Conservation (phyloP, 139 green algal species). For the Haematococcus lacustris region DNA sequence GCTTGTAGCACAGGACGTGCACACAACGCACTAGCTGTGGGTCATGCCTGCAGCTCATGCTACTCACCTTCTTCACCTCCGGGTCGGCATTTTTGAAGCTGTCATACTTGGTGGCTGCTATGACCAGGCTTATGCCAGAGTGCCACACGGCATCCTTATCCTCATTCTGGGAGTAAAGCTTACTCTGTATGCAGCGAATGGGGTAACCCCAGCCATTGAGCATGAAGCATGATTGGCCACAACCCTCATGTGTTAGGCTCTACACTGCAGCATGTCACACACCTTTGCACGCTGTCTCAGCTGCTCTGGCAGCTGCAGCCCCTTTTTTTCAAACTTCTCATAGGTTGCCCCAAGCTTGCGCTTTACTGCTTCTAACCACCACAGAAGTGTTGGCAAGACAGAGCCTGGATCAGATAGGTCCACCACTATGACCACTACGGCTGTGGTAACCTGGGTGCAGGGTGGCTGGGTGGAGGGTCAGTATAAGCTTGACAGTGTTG, state of each 20-base stretch:
- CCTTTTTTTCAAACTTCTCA: conserved; percentile 53
- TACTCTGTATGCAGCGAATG: no score
- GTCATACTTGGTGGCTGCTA: conserved; percentile 66
- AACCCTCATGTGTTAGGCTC: no score
- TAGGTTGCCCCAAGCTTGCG: conserved; percentile 42
- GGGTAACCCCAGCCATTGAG: no score
- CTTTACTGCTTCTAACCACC: conserved; percentile 46
- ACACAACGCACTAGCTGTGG: no score
- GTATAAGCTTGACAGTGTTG: no score
- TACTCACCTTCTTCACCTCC: conserved; percentile 45
- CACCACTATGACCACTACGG: conserved; percentile 56
- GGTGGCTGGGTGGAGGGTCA: no score
- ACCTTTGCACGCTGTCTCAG: conserved; percentile 27
- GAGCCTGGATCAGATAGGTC: conserved; percentile 52
- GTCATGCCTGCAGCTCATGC: no score
- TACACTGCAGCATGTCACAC: no score
- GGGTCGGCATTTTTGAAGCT: conserved; percentile 41
- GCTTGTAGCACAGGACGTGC: no score
- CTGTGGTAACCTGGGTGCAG: conserved; percentile 52
- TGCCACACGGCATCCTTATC: conserved; percentile 48
- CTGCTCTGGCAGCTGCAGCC: conserved; percentile 64
- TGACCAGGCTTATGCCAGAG: conserved; percentile 47
- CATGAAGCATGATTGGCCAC: no score
- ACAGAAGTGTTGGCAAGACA: conserved; percentile 31
- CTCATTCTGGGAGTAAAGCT: conserved; percentile 36